Evolutionary conservation across 225 moss, liverwort and hornwort genomes (phyloP), one percentile per base, ranked within the genome.

Genomic region (Pseudisothecium myosuroides): DNA sequence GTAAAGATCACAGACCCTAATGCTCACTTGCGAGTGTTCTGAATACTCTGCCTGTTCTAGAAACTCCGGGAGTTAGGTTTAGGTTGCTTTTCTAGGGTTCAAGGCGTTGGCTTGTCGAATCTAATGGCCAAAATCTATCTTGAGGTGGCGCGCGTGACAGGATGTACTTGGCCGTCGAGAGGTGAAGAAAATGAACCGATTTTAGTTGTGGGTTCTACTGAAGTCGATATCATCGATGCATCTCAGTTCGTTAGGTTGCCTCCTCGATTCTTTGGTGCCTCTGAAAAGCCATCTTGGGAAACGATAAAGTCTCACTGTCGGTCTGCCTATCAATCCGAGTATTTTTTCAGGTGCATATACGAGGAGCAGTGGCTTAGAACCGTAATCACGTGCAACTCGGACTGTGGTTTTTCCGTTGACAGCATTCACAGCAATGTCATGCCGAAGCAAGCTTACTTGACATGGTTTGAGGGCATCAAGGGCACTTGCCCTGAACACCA

Each of bases 201-300:
- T 79, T n/a, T n/a, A 3, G 0, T 0, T 10, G 58, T 17, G 27
- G 29, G 17, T 80, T 2, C 39, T 41, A 11, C 7, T 18, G 58
- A 58, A 10, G 7, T 11, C 28, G 80, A 80, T 80, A 58, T 27
- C 39, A 18, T 80, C 59, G 59, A 80, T 28, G 0, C 80, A 41
- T 59, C 59, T 41, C 80, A 80, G 59, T 59, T 80, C 19, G 19
- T 80, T 17, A 59, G 80, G 80, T 59, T 80, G 56, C 1, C 59
- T 59, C 39, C 17, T 79, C 58, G 4, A 5, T 56, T 79, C 27
- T 58, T 79, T 79, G 79, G 28, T 41, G 11, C 24, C 41, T 0
- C 29, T 59, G 41, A 41, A 39, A 79, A 0, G 0, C 41, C 59
- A n/a, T 59, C 59, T 41, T 80, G 80, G 59, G 29, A 11, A 39